Evolutionary conservation across 352 stramenopile genomes (phyloP), one percentile per base, ranked within the genome.

Genomic region (Albugo candida): DNA sequence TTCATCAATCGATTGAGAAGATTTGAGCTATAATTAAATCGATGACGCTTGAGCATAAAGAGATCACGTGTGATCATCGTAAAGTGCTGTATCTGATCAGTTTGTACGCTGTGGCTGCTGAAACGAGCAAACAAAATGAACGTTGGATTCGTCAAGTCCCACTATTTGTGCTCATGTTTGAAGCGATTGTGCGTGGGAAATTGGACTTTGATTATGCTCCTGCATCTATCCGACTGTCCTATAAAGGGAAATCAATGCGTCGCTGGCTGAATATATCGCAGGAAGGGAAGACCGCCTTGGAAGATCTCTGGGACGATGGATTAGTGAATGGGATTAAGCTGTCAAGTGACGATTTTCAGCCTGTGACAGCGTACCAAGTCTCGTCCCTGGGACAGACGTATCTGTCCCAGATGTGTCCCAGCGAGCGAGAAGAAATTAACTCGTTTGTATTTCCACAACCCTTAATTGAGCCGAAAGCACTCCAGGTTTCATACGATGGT

Each of bases 201-300:
- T 70, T 98, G 39, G 81, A 97, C 54, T 98, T 96, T 59, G 93
- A 98, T 67, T 98, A 98, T 52, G 92, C 92, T 49, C 93, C 93
- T n/a, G 81, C 83, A 37, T 95, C 74, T 11, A 75, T 94, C 53
- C 61, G 95, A n/a, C 71, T 98, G 5, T 88, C 95, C 13, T 94
- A 92, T 62, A 78, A 88, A 50, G 70, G 92, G 48, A 74, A 86
- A 11, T 77, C 73, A 34, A 54, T 81, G 48, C 66, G 73, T 39
- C 63, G 68, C 1, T 94, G 85, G 71, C 81, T 97, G 41, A 97
- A 97, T 73, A 72, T 96, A 24, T 94, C 85, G 14, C 81, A 95
- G 54, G 93, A 98, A 58, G 92, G 93, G 41, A 94, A 95, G 56
- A 85, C 77, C 1, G 93, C 95, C 47, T 77, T 97, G 36, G 91